phyloP scores from a whole-genome alignment of 805 yeast genomes.

The Ogataea ganodermae region DNA sequence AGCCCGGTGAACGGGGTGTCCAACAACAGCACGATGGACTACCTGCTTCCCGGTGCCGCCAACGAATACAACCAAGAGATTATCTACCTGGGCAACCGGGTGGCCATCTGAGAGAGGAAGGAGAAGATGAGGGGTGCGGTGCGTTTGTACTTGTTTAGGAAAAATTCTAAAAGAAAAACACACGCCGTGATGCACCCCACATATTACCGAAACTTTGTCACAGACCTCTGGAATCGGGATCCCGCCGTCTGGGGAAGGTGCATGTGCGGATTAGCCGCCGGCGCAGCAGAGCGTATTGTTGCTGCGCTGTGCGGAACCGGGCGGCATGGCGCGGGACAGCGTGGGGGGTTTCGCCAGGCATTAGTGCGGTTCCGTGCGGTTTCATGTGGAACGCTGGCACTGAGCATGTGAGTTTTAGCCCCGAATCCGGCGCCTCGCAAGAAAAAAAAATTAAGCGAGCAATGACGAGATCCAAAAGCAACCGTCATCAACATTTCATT shows the following conservation, averaged over 20 bases:
- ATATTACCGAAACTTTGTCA: slow-evolving; percentile 1
- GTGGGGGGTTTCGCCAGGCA: too few species aligned
- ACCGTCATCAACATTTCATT: neutral
- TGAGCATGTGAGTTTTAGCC: slow-evolving; percentile 2
- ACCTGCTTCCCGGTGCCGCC: slow-evolving; percentile 18
- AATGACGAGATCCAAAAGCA: neutral
- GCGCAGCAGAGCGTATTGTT: neutral
- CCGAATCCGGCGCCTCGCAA: neutral
- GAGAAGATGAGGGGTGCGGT: neutral
- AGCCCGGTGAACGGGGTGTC: slow-evolving; percentile 23
- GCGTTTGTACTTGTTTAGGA: neutral
- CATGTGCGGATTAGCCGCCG: slow-evolving; percentile 4
- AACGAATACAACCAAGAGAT: slow-evolving; percentile 23
- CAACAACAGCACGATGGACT: slow-evolving; percentile 22
- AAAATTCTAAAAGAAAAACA: neutral
- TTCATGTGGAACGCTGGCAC: neutral
- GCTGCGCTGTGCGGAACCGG: neutral
- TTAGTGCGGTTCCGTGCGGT: neutral
- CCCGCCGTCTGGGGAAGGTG: neutral
- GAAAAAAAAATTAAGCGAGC: slow-evolving; percentile 1
- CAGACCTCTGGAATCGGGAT: neutral
- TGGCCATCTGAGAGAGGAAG: slow-evolving; percentile 11
- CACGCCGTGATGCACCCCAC: neutral
- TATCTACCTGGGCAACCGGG: slow-evolving; percentile 25
- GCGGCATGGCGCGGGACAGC: neutral